Conservation (phyloP, 2,329 filamentous ascomycete species). For the Talaromyces atroroseus region DNA sequence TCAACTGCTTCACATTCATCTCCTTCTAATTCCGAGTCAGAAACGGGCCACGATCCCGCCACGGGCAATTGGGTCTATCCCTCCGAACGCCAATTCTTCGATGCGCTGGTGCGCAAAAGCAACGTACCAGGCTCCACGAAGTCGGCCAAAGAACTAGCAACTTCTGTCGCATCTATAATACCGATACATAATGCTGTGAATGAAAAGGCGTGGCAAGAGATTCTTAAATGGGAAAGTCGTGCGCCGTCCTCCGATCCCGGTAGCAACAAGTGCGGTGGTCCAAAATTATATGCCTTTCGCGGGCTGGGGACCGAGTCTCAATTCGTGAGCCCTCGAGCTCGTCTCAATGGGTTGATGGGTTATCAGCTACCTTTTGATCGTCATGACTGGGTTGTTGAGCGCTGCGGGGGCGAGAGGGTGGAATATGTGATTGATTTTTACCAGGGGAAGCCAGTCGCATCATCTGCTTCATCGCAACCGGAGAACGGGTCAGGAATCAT, state of each 20-base stretch:
- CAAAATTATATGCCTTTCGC: slow-evolving; percentile 75
- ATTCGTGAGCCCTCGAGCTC: slow-evolving; percentile 71
- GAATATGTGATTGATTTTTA: slow-evolving; percentile 99
- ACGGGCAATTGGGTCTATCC: slow-evolving; percentile 96
- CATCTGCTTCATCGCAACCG: slow-evolving; percentile 20
- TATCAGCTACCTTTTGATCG: slow-evolving; percentile 90
- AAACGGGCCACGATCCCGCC: slow-evolving; percentile 63
- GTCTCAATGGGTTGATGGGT: slow-evolving; percentile 77
- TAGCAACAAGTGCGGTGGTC: slow-evolving; percentile 66
- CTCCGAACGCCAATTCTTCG: slow-evolving; percentile 95
- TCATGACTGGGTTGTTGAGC: slow-evolving; percentile 94
- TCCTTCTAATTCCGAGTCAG: slow-evolving; percentile 70
- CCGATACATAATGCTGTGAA: slow-evolving; percentile 99
- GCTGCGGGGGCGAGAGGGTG: slow-evolving; percentile 67
- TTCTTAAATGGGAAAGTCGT: slow-evolving; percentile 78
- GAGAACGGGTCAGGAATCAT: slow-evolving; percentile 21
- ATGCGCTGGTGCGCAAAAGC: slow-evolving; percentile 90
- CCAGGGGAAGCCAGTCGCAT: slow-evolving; percentile 54
- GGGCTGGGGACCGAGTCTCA: slow-evolving; percentile 52
- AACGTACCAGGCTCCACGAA: slow-evolving; percentile 55
- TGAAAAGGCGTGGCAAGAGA: slow-evolving; percentile 90
- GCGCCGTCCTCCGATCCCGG: slow-evolving; percentile 51
- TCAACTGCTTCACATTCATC: slow-evolving; percentile 24
- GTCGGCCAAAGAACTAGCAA: slow-evolving; percentile 43
- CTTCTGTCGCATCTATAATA: slow-evolving; percentile 86